These are phyloP conservation scores for Globisporangium perplexum DNA, from an alignment of 352 stramenopile species.

Conservation along the genomic window DNA sequence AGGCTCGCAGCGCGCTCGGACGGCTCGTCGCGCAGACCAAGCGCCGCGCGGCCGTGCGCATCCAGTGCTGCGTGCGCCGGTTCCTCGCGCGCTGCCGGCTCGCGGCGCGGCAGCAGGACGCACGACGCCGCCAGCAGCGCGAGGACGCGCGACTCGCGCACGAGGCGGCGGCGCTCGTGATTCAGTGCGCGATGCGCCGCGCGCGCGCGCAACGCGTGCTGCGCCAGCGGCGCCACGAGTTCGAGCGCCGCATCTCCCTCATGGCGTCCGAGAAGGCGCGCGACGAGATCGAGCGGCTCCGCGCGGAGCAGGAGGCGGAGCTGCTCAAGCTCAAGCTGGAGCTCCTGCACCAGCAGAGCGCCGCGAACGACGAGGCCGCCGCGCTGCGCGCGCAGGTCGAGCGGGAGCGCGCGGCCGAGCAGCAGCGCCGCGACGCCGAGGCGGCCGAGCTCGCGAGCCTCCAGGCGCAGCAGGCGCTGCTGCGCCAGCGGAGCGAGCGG, in stretches of 20 bases:
- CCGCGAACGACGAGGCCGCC: slow-evolving; percentile 37
- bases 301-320: slow-evolving; percentile 68
- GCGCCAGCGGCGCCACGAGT: slow-evolving; percentile 43
- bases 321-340: slow-evolving; percentile 59
- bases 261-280: slow-evolving; percentile 78
- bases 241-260: slow-evolving; percentile 73
- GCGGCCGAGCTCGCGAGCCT: slow-evolving; percentile 49
- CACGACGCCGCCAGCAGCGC: slow-evolving; percentile 17
- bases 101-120: slow-evolving; percentile 21
- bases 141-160: slow-evolving; percentile 23
- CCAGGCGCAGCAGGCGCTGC: slow-evolving; percentile 43
- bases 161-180: slow-evolving; percentile 51
- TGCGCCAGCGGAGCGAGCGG: slow-evolving; percentile 40
- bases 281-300: slow-evolving; percentile 73
- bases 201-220: slow-evolving; percentile 33
- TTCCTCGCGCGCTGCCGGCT: slow-evolving; percentile 46
- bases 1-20: slow-evolving; percentile 47
- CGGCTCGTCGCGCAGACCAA: slow-evolving; percentile 58
- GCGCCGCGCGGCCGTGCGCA: slow-evolving; percentile 47
- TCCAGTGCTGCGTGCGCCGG: slow-evolving; percentile 59
- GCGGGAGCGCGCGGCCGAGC: slow-evolving; percentile 39
- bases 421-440: slow-evolving; percentile 34
- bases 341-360: slow-evolving; percentile 45
- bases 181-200: slow-evolving; percentile 59
- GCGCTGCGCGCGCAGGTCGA: slow-evolving; percentile 40